These are phyloP conservation scores for Crithidia sp. DNA, from an alignment of 208 protist genomes.

Conservation along the genomic window DNA sequence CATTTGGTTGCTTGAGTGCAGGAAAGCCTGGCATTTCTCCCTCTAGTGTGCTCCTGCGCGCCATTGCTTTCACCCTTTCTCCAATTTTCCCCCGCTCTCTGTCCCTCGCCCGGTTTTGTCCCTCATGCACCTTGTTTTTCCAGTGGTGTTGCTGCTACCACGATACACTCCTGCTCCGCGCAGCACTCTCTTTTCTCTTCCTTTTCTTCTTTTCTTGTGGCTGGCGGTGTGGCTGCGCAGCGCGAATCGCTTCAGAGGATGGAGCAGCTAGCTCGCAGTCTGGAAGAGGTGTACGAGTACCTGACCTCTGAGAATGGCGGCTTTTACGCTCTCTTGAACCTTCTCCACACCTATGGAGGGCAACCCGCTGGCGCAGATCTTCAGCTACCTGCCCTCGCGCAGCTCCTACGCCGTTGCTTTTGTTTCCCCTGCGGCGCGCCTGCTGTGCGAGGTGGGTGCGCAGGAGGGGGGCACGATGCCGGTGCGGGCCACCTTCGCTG, in stretches of 20 bases:
- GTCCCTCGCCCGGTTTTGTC: too few relatives aligned
- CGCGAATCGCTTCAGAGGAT: not conserved
- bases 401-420: not conserved
- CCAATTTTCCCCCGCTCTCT: not conserved
- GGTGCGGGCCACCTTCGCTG: not conserved
- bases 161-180: too few relatives aligned
- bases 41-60: not conserved
- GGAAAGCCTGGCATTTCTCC: not conserved
- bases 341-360: not conserved
- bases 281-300: not conserved
- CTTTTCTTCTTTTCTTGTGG: not conserved
- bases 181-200: not conserved
- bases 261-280: not conserved
- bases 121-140: too few relatives aligned
- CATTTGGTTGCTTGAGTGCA: too few relatives aligned
- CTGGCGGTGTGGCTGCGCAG: not conserved
- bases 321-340: not conserved
- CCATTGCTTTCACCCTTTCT: not conserved
- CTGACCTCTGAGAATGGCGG: not conserved
- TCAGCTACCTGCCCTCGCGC: not conserved
- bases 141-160: too few relatives aligned
- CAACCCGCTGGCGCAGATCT: not conserved
- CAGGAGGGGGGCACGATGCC: not conserved
- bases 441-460: not conserved
- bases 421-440: not conserved